phyloP scores from a whole-genome alignment of 2,329 filamentous ascomycete species.

The Keithomyces neogunnii region DNA sequence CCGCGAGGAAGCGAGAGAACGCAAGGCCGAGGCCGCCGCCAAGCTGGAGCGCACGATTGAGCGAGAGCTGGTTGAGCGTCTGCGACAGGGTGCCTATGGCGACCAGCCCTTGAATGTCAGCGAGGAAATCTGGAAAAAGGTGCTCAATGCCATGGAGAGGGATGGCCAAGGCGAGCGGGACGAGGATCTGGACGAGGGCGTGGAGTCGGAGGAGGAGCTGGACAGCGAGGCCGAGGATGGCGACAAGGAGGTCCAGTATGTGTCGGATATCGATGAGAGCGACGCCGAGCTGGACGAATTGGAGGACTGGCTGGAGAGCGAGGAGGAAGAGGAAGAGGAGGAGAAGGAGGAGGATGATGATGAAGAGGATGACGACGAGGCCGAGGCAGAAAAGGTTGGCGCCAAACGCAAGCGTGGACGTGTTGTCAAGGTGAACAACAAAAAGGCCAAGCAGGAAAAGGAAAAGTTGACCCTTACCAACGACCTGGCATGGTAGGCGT shows the following conservation, averaged over 20 bases:
- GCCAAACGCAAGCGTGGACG: conserved; percentile 46
- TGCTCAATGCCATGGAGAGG: conserved; percentile 81
- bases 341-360: conserved; percentile 51
- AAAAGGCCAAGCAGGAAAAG: conserved; percentile 53
- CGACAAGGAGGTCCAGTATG: conserved; percentile 78
- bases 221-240: conserved; percentile 63
- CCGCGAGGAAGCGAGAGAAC: conserved; percentile 66
- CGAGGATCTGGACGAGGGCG: conserved; percentile 80
- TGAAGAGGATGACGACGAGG: conserved; percentile 49
- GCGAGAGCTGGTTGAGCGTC: conserved; percentile 81
- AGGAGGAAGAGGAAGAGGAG: conserved; percentile 49
- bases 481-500: conserved; percentile 31
- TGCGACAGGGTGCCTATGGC: conserved; percentile 89
- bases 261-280: conserved; percentile 81
- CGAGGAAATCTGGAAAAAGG: conserved; percentile 94
- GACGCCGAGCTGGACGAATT: conserved; percentile 73
- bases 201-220: conserved; percentile 68
- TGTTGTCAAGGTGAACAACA: conserved; percentile 37
- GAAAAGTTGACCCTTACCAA: conserved; percentile 33
- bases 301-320: conserved; percentile 86
- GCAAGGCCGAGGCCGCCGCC: conserved; percentile 72
- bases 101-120: conserved; percentile 93
- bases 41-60: conserved; percentile 96
- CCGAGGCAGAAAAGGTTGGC: conserved; percentile 46
- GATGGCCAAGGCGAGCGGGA: conserved; percentile 76